Evolutionary conservation across 805 yeast genomes (phyloP).

Genomic region (Candida insectalens): DNA sequence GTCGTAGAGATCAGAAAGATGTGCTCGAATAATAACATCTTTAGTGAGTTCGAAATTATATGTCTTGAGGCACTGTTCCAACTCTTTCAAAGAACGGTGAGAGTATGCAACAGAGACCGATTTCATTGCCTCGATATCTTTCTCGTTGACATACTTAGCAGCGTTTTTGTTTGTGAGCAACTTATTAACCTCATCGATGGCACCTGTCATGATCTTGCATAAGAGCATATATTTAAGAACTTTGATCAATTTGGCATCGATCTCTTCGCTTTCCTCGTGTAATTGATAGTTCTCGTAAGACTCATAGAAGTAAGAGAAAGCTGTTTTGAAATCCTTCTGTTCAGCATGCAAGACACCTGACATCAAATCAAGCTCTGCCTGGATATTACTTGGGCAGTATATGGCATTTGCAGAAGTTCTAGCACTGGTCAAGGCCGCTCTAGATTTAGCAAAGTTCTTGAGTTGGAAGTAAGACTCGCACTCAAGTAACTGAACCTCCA

Average conservation of each 20-base stretch:
- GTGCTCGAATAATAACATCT: constrained; percentile 84
- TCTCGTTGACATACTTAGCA: constrained; percentile 39
- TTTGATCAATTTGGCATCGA: constrained; percentile 31
- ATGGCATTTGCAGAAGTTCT: constrained; percentile 96
- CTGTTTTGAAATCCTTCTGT: constrained; percentile 93
- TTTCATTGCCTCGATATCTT: constrained; percentile 91
- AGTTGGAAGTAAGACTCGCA: constrained; percentile 84
- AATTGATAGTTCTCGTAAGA: constrained; percentile 82
- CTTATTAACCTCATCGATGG: constrained; percentile 75
- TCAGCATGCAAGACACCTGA: constrained; percentile 94
- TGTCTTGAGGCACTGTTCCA: constrained; percentile 69
- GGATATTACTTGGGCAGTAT: constrained; percentile 86
- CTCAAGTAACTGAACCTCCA: constrained; percentile 91
- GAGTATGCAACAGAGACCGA: constrained; percentile 85
- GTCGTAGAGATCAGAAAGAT: constrained; percentile 87
- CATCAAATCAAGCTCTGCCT: constrained; percentile 92
- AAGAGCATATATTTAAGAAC: constrained; percentile 88
- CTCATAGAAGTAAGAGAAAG: constrained; percentile 90
- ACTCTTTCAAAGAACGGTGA: constrained; percentile 82
- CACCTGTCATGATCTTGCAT: constrained; percentile 86
- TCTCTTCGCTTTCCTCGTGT: constrained; percentile 17
- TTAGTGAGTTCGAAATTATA: constrained; percentile 70
- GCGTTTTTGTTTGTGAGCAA: constrained; percentile 61
- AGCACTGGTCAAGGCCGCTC: constrained; percentile 89
- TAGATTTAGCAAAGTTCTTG: constrained; percentile 82